Conservation (phyloP, 192 early-diverging fungal species). For the Rhizophagus prolifer region DNA sequence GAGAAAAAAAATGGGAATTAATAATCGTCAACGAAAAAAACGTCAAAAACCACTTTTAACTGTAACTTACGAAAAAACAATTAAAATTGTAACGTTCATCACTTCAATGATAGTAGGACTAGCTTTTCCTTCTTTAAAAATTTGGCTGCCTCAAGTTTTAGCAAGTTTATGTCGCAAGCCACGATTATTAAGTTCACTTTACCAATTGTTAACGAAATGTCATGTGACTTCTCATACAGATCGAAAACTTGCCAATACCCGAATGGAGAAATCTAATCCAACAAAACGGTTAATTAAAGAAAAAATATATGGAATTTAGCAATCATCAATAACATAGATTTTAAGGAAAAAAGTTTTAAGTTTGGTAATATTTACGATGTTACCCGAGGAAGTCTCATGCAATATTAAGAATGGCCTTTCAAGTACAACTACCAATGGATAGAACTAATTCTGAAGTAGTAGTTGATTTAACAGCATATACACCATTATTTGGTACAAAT, state of each 20-base stretch:
- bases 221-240: not conserved
- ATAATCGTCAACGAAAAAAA: too few species aligned
- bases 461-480: not conserved
- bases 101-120: too few species aligned
- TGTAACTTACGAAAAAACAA: too few species aligned
- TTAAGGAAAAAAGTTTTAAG: not conserved
- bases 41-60: too few species aligned
- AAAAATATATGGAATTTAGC: not conserved
- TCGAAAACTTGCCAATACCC: not conserved
- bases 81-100: too few species aligned
- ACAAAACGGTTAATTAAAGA: not conserved
- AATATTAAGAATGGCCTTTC: not conserved
- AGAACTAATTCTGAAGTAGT: not conserved
- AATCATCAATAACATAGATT: conserved; percentile 6
- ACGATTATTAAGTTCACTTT: too few species aligned
- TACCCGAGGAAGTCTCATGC: not conserved
- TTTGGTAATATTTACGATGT: not conserved
- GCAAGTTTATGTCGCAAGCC: too few species aligned
- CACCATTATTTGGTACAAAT: not conserved
- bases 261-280: not conserved
- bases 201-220: too few species aligned
- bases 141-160: too few species aligned
- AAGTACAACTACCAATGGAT: not conserved
- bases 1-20: too few species aligned
- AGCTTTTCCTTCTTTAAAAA: too few species aligned